Percentiles rank a stretch among this genome's conserved stretches.
These are phyloP conservation scores for Ascoidea rubescens DNA, from an alignment of 805 yeast species.

Conservation along the genomic window DNA sequence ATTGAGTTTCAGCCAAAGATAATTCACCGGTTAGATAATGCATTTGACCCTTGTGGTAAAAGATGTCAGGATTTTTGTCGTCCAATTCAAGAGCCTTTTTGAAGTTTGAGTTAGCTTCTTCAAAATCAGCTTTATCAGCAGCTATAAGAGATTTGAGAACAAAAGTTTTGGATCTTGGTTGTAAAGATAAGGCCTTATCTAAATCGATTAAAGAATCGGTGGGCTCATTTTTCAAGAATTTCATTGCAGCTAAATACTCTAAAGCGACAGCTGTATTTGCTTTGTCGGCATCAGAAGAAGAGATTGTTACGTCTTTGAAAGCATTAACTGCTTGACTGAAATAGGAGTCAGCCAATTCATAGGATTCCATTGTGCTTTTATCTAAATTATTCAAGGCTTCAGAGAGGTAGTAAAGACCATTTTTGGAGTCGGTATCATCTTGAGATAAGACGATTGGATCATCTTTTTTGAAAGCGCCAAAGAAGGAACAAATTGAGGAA, in stretches of 20 bases:
- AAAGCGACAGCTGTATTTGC: constrained; percentile 52
- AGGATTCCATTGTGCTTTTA: constrained; percentile 26
- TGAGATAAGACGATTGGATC: constrained; percentile 23
- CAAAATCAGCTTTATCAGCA: constrained; percentile 62
- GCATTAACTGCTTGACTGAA: constrained; percentile 45
- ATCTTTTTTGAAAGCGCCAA: constrained; percentile 68
- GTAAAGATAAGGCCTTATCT: constrained; percentile 46
- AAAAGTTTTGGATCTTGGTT: constrained; percentile 72
- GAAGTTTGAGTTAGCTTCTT: constrained; percentile 55
- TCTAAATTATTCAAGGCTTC: constrained; percentile 48
- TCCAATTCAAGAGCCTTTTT: constrained; percentile 55
- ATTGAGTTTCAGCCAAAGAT: constrained; percentile 57
- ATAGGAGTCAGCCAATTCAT: constrained; percentile 21
- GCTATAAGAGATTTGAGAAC: constrained; percentile 69
- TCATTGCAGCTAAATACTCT: constrained; percentile 75
- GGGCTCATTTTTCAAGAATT: constrained; percentile 67
- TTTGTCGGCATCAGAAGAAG: constrained; percentile 8
- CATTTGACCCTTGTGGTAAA: constrained; percentile 92
- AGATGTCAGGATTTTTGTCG: constrained; percentile 64
- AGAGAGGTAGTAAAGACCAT: constrained; percentile 51
- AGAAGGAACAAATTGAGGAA: constrained; percentile 72
- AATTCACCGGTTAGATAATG: constrained; percentile 69
- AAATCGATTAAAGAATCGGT: constrained; percentile 50
- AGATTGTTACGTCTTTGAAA: constrained; percentile 13
- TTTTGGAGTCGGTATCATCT: constrained; percentile 33